Conservation (phyloP, 306 rosid genomes). For the Hylodesmum podocarpum region DNA sequence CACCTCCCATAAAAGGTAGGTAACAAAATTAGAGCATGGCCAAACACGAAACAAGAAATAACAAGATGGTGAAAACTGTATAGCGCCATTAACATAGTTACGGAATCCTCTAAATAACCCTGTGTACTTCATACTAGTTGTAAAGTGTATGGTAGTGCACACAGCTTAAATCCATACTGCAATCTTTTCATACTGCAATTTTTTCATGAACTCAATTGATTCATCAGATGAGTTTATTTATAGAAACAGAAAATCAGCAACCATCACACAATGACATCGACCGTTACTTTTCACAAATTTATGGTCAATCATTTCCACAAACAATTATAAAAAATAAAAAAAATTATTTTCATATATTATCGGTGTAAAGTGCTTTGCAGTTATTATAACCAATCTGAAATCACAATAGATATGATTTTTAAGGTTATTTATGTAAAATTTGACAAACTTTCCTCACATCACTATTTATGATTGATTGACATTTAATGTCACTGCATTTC, state of each 20-base stretch:
- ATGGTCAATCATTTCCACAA: background rate
- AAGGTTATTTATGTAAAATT: too few species aligned
- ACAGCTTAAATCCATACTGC: background rate
- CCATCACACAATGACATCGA: too few species aligned
- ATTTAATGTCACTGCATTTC: too few species aligned
- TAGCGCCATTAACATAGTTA: too few species aligned
- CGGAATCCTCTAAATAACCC: too few species aligned
- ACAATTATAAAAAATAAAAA: background rate
- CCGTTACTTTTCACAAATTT: background rate
- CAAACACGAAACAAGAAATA: background rate
- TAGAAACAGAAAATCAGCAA: too few species aligned
- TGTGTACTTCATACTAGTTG: too few species aligned
- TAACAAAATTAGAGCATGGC: background rate
- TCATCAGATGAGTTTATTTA: background rate
- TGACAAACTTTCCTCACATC: too few species aligned
- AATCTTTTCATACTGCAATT: background rate
- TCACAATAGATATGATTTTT: too few species aligned
- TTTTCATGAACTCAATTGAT: background rate
- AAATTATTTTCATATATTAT: background rate
- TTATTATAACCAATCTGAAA: too few species aligned
- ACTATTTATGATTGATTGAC: too few species aligned
- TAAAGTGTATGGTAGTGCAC: background rate
- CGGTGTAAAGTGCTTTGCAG: too few species aligned
- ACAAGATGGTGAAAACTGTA: background rate
- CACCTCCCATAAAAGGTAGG: background rate